phyloP scores from a whole-genome alignment of 768 basidiomycete species.

The Termitomyces sp. region DNA sequence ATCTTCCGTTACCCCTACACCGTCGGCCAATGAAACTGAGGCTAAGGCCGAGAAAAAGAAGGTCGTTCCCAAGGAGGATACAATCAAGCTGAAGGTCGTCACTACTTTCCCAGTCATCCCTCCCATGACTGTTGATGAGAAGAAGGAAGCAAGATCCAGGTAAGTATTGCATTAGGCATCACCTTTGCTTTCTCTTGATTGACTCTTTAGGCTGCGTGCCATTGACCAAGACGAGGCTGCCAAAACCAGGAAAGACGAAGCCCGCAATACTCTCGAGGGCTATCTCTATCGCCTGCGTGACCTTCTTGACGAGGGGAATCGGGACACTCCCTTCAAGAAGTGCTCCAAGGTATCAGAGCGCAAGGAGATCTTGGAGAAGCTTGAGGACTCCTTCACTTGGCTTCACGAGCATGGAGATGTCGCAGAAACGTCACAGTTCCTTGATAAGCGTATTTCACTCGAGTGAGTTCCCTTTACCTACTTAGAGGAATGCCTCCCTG shows the following conservation, averaged over 20 bases:
- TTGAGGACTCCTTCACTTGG: constrained; percentile 82
- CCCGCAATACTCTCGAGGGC: constrained; percentile 85
- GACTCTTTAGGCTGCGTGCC: constrained; percentile 60
- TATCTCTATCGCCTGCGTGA: constrained; percentile 93
- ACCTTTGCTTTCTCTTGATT: background rate
- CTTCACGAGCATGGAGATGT: constrained; percentile 79
- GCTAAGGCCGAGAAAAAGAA: constrained; percentile 37
- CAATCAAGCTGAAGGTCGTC: constrained; percentile 65
- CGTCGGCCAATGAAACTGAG: constrained; percentile 29
- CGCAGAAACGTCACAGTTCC: constrained; percentile 74
- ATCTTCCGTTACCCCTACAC: constrained; percentile 34
- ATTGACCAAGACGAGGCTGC: constrained; percentile 76
- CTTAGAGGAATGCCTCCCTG: constrained; percentile 10
- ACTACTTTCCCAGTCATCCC: constrained; percentile 63
- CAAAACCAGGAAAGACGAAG: constrained; percentile 82
- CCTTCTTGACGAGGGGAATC: constrained; percentile 65
- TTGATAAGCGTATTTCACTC: constrained; percentile 72
- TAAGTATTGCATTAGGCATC: constrained; percentile 31
- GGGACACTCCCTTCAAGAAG: constrained; percentile 76
- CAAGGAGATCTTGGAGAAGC: constrained; percentile 56
- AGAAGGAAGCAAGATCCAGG: constrained; percentile 72
- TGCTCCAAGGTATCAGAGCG: constrained; percentile 79
- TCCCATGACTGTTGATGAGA: constrained; percentile 78
- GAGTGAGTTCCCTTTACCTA: constrained; percentile 59
- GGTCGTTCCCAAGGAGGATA: constrained; percentile 49